A percentile compares a stretch with the other conserved stretches of the same genome.
phyloP scores from a whole-genome alignment of 805 yeast genomes.

The Pichia nanzhaoensis region DNA sequence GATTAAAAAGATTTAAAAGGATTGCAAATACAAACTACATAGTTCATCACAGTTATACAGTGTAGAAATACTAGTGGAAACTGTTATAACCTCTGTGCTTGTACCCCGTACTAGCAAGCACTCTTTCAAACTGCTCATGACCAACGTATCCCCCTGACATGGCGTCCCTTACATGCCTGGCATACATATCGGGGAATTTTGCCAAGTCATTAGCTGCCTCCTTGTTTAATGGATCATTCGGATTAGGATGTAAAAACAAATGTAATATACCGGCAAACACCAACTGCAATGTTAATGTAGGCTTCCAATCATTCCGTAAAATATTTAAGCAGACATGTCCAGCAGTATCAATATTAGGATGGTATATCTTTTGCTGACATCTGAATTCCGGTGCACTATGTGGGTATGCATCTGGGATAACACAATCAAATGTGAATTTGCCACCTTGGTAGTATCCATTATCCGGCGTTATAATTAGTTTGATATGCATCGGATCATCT shows the following conservation, averaged over 20 bases:
- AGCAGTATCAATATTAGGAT: slow-evolving; percentile 85
- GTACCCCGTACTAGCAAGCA: slow-evolving; percentile 20
- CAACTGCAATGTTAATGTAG: slow-evolving; percentile 76
- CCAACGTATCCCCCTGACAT: slow-evolving; percentile 71
- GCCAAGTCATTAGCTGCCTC: slow-evolving; percentile 66
- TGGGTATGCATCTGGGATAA: slow-evolving; percentile 69
- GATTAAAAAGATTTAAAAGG: too few species aligned
- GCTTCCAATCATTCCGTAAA: slow-evolving; percentile 93
- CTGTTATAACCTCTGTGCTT: too few species aligned
- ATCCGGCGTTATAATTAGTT: slow-evolving; percentile 52
- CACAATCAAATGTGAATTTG: slow-evolving; percentile 58
- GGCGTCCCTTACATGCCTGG: slow-evolving; percentile 46
- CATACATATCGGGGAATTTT: slow-evolving; percentile 43
- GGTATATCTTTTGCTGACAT: slow-evolving; percentile 69
- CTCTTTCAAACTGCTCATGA: slow-evolving; percentile 56
- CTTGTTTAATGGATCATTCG: slow-evolving; percentile 87
- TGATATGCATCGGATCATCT: slow-evolving; percentile 54
- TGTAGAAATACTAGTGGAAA: too few species aligned
- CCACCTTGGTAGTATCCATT: slow-evolving; percentile 74
- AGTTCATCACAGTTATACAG: too few species aligned
- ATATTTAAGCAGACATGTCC: slow-evolving; percentile 92
- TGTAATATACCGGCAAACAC: slow-evolving; percentile 80
- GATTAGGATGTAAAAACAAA: slow-evolving; percentile 83
- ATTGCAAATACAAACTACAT: too few species aligned
- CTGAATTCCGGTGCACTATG: slow-evolving; percentile 87